Evolutionary conservation across 2,329 filamentous ascomycete genomes (phyloP).

Genomic region (Sodiomyces alkalinus): DNA sequence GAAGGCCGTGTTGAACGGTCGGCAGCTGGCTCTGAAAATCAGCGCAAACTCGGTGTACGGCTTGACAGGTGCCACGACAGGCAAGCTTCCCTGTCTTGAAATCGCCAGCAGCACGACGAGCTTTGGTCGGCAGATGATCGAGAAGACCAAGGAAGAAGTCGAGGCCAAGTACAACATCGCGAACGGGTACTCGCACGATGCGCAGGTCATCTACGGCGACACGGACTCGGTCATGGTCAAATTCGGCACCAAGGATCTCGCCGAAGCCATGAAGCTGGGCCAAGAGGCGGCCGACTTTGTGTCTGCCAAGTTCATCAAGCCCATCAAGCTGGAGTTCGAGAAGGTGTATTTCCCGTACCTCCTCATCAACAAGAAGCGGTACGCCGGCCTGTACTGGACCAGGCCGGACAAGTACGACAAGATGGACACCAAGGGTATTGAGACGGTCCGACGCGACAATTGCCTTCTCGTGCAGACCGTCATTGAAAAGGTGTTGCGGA

Average conservation of each 20-base stretch:
- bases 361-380: slow-evolving; percentile 99
- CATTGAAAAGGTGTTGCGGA: slow-evolving; percentile 89
- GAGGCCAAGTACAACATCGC: slow-evolving; percentile 79
- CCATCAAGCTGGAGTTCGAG: slow-evolving; percentile 98
- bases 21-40: slow-evolving; percentile 88
- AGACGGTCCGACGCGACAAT: slow-evolving; percentile 94
- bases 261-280: slow-evolving; percentile 87
- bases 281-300: slow-evolving; percentile 81
- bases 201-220: slow-evolving; percentile 95
- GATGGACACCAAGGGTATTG: slow-evolving; percentile 99
- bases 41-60: slow-evolving; percentile 98
- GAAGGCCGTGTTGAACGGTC: slow-evolving; percentile 93
- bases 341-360: slow-evolving; percentile 98
- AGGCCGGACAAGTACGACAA: slow-evolving; percentile 91
- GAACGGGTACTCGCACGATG: slow-evolving; percentile 89
- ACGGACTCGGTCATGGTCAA: slow-evolving; percentile 99
- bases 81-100: slow-evolving; percentile 84
- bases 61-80: slow-evolving; percentile 87
- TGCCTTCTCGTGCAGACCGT: slow-evolving; percentile 91
- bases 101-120: slow-evolving; percentile 96
- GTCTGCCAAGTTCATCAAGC: slow-evolving; percentile 83
- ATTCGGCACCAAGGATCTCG: slow-evolving; percentile 78
- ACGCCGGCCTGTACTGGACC: slow-evolving; percentile 96
- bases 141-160: slow-evolving; percentile 92
- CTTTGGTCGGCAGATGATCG: slow-evolving; percentile 98